Base-by-base conservation (phyloP, 2,329 filamentous ascomycete genomes). In the Hypoxylon sp. region DNA sequence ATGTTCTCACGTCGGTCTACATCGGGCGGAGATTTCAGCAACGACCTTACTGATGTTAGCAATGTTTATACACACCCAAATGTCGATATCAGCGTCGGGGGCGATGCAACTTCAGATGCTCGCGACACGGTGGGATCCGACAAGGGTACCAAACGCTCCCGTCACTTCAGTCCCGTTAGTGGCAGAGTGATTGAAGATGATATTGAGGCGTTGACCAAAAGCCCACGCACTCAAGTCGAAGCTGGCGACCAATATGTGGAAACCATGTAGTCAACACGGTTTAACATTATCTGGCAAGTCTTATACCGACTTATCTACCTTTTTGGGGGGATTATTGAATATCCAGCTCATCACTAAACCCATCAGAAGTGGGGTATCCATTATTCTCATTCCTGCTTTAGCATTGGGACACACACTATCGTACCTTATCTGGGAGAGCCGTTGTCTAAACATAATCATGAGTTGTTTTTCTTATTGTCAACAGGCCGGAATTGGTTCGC, bases 131-230 rank as follows among this genome's bases (percentile, higher is more conserved):
- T 47, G 15, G 48, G 61, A 40, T 55, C 55, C 11, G 73, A 74
- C 7, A 75, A 71, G 29, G 67, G 71, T n/a, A 59, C 61, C 27
- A 83, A 81, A 60, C 73, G 80, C 23, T 65, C 67, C 46, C 73
- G 77, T 8, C 70, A 74, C 40, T 76, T 78, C 37, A 79, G 78
- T 0, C 75, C 77, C 5, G 70, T 70, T 2, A 75, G 77, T 25
- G 62, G 68, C n/a, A 77, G 73, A 55, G 73, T 63, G 6, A 73
- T 78, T 11, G 78, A 78, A 27, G 74, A 76, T 13, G 76, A 80
- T 38, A 73, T 79, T 30, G 75, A 79, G 52, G 71, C 73, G 23
- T 69, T 70, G 8, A 68, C 70, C 17, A 59, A 51, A n/a, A 75
- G 70, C 45, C 71, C 72, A 5, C 63, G 59, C 25, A 41, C 64